phyloP scores from a whole-genome alignment of 345 rosid species.

The Salix suchowensis region DNA sequence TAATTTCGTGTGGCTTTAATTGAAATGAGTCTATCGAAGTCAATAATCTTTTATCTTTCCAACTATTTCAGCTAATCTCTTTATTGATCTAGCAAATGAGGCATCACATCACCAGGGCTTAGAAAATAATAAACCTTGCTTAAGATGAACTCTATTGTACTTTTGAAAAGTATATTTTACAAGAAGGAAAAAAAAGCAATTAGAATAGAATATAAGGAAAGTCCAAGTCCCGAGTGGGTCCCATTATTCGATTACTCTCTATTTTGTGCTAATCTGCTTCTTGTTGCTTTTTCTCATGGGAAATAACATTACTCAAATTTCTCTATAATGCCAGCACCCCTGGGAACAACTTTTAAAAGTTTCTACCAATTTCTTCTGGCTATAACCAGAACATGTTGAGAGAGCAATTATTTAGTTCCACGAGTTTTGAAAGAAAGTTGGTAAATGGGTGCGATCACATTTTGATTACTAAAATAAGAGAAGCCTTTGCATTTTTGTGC shows the following conservation, averaged over 20 bases:
- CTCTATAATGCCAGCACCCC: neutral
- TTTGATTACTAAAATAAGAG: neutral
- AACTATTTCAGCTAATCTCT: neutral
- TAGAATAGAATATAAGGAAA: neutral
- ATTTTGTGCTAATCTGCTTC: neutral
- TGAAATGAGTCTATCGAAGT: neutral
- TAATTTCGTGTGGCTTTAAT: neutral
- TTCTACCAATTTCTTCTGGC: neutral
- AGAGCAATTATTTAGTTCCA: neutral
- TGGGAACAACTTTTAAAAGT: neutral
- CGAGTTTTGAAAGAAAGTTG: neutral
- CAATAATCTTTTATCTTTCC: neutral
- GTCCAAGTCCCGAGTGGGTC: neutral
- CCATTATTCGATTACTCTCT: neutral
- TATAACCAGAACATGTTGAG: neutral
- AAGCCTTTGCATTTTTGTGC: neutral
- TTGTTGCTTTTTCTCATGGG: neutral
- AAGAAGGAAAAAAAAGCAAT: neutral
- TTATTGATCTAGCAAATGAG: neutral
- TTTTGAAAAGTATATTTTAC: neutral
- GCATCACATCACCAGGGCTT: neutral
- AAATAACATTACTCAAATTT: neutral
- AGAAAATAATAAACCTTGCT: neutral
- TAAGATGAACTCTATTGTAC: neutral
- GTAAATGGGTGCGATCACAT: too few relatives aligned